Percentiles rank a stretch among this genome's conserved stretches.
These are phyloP conservation scores for Paradendryphiella salina DNA, from an alignment of 2,329 filamentous ascomycete genomes.

Conservation along the genomic window DNA sequence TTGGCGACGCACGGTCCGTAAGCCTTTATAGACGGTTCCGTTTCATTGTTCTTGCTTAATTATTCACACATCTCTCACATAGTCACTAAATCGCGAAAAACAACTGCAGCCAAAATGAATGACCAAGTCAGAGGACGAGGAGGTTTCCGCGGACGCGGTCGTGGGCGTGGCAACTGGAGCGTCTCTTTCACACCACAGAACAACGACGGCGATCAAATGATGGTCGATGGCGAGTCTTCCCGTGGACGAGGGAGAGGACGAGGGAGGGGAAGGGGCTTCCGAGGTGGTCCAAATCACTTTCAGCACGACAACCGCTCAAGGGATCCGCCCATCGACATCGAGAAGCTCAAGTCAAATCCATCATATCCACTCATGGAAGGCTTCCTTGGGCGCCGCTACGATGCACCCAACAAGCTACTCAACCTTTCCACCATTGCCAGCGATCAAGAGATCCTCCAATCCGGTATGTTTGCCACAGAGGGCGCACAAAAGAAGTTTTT, in stretches of 20 bases:
- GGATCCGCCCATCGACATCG: constrained; percentile 68
- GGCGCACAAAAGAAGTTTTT: constrained; percentile 84
- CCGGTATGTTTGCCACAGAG: constrained; percentile 74
- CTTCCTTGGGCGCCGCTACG: constrained; percentile 76
- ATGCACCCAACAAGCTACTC: constrained; percentile 71
- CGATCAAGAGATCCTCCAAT: constrained; percentile 70
- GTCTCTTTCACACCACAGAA: constrained; percentile 4
- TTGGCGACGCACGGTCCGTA: constrained; percentile 18
- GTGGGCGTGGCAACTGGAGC: constrained; percentile 15
- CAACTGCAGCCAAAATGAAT: constrained; percentile 6
- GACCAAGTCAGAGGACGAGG: constrained; percentile 23
- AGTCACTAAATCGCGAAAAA: neutral
- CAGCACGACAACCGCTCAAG: constrained; percentile 55
- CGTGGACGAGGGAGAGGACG: constrained; percentile 21
- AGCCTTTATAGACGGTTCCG: constrained; percentile 4
- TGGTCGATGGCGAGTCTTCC: constrained; percentile 18
- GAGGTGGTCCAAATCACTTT: constrained; percentile 20
- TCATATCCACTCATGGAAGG: constrained; percentile 67
- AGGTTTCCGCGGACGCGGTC: constrained; percentile 19
- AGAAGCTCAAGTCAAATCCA: constrained; percentile 18
- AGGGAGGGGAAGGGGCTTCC: constrained; percentile 21
- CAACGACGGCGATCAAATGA: constrained; percentile 19
- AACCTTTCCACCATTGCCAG: constrained; percentile 77
- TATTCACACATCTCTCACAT: constrained; percentile 1
- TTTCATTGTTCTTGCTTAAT: constrained; percentile 3